phyloP scores from a whole-genome alignment of 2,329 filamentous ascomycete genomes.

The Aspergillus niger region DNA sequence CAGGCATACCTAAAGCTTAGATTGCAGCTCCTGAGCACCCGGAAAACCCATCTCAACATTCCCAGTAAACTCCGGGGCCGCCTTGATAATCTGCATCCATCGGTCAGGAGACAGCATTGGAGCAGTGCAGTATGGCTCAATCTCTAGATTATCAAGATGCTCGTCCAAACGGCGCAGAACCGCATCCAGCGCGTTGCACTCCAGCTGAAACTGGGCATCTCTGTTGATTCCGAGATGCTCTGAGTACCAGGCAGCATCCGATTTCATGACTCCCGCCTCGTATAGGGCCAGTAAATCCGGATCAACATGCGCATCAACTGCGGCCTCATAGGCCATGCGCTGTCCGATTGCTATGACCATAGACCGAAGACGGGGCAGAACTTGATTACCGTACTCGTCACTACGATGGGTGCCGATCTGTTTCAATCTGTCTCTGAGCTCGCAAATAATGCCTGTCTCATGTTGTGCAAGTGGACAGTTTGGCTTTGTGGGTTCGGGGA shows the following conservation, averaged over 20 bases:
- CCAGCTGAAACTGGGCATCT: conserved; percentile 12
- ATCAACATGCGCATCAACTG: conserved; percentile 16
- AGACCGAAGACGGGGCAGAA: conserved; percentile 21
- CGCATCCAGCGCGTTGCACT: conserved; percentile 14
- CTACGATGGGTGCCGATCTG: conserved; percentile 17
- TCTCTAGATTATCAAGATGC: conserved; percentile 9
- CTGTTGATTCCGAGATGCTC: conserved; percentile 16
- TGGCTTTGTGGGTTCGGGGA: conserved; percentile 19
- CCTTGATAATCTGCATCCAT: conserved; percentile 5
- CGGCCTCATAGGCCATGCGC: conserved; percentile 28
- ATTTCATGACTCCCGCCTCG: conserved; percentile 15
- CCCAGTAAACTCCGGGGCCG: too few species aligned
- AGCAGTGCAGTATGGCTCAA: conserved; percentile 15
- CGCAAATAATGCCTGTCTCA: conserved; percentile 23
- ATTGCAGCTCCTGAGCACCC: too few species aligned
- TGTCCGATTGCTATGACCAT: conserved; percentile 26
- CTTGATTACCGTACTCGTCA: conserved; percentile 21
- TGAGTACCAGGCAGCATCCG: conserved; percentile 21
- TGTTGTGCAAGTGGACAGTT: conserved; percentile 20
- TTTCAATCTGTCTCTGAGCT: conserved; percentile 2
- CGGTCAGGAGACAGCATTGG: conserved; percentile 16
- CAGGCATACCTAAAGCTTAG: too few species aligned
- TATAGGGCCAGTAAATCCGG: conserved; percentile 16
- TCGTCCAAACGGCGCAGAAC: conserved; percentile 15
- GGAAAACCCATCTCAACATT: too few species aligned